Evolutionary conservation across 1,139 yeast species (phyloP).

Genomic region (Candida tropicalis): DNA sequence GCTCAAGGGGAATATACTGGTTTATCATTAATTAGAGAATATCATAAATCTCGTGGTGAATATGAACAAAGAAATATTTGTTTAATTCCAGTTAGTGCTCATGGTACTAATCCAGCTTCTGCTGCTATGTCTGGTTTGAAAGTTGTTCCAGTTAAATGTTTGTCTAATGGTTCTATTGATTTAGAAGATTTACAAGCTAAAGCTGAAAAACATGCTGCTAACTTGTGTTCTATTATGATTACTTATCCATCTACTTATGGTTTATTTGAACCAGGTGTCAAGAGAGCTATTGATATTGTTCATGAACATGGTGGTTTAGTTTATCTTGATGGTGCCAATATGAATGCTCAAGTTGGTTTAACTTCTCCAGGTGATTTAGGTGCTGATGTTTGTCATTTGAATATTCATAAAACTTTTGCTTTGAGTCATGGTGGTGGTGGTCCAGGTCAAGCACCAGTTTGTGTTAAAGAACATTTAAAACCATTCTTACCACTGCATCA

Average conservation of each 20-base stretch:
- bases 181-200: constrained; percentile 71
- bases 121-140: constrained; percentile 97
- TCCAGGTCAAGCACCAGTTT: constrained; percentile 98
- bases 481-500: constrained; percentile 85
- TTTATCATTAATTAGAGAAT: constrained; percentile 79
- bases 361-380: constrained; percentile 98
- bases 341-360: constrained; percentile 98
- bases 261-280: constrained; percentile 89
- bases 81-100: constrained; percentile 95
- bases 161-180: constrained; percentile 83
- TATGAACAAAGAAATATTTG: constrained; percentile 74
- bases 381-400: constrained; percentile 98
- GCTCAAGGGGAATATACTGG: constrained; percentile 99
- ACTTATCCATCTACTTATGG: constrained; percentile 98
- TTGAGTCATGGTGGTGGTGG: constrained; percentile 99
- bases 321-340: constrained; percentile 96
- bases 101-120: constrained; percentile 98
- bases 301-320: constrained; percentile 93
- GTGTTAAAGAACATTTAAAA: constrained; percentile 81
- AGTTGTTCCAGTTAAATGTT: constrained; percentile 90
- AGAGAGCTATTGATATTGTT: constrained; percentile 78
- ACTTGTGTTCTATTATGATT: constrained; percentile 89
- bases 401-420: constrained; percentile 95
- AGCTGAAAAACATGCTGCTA: constrained; percentile 68
- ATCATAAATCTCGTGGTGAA: constrained; percentile 74